phyloP scores from a whole-genome alignment of 164 flowering plant genomes.

The Vitis rupestris region DNA sequence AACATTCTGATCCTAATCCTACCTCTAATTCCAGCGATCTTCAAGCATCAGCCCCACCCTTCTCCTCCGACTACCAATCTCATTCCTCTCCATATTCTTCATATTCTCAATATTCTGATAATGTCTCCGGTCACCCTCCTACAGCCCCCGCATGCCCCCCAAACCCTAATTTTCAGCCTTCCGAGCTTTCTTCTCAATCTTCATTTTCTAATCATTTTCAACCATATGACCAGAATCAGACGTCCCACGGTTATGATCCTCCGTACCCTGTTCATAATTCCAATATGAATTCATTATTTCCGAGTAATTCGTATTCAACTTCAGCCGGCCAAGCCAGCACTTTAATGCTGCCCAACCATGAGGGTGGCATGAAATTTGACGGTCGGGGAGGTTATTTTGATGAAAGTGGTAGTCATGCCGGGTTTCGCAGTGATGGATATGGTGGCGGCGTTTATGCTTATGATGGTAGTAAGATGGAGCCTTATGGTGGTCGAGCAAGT shows the following conservation, averaged over 20 bases:
- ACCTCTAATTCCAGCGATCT: too few species aligned
- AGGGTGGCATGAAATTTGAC: constrained; percentile 37
- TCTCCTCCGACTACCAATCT: neutral
- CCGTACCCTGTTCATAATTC: constrained; percentile 28
- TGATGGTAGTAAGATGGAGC: constrained; percentile 69
- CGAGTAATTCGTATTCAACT: constrained; percentile 15
- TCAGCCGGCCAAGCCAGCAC: constrained; percentile 21
- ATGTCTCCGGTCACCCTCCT: too few species aligned
- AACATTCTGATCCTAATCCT: neutral
- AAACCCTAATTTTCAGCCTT: constrained; percentile 27
- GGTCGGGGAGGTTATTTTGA: constrained; percentile 34
- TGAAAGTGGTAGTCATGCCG: constrained; percentile 37
- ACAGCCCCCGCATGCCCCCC: constrained; percentile 6
- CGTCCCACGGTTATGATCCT: constrained; percentile 23
- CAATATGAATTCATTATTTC: constrained; percentile 23
- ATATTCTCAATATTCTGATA: too few species aligned
- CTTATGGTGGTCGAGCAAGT: constrained; percentile 87
- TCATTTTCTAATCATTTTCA: constrained; percentile 37
- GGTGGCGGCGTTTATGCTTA: constrained; percentile 86
- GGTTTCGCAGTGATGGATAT: constrained; percentile 31
- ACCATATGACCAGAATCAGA: constrained; percentile 53
- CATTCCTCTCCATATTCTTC: too few species aligned
- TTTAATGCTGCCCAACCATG: constrained; percentile 30
- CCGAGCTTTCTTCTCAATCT: constrained; percentile 25
- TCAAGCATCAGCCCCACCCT: too few species aligned